Evolutionary conservation across 352 stramenopile genomes (phyloP).

Genomic region (Phytophthora parvispora): DNA sequence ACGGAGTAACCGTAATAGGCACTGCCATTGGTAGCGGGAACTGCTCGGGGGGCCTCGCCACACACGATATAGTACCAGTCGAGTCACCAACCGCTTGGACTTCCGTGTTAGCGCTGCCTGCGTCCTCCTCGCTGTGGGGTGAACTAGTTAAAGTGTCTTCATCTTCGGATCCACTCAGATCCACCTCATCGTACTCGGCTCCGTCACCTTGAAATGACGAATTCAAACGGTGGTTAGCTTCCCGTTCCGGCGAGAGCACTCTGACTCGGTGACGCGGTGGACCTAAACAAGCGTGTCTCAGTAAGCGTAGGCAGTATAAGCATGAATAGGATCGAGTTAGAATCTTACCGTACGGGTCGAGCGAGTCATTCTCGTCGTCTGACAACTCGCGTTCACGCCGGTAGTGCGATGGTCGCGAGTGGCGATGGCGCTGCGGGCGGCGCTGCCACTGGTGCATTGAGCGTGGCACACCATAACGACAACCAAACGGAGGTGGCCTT

Average conservation of each 20-base stretch:
- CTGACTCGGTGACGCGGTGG: not conserved
- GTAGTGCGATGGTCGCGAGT: not conserved
- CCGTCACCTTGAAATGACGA: not conserved
- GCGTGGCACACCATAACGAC: not conserved
- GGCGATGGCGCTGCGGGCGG: not conserved
- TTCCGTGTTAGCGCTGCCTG: not conserved
- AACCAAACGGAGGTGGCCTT: too few species aligned
- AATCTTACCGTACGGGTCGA: not conserved
- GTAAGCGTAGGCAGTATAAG: not conserved
- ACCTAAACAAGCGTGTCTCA: not conserved
- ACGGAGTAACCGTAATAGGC: not conserved
- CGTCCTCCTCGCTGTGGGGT: not conserved
- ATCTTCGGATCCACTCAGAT: conserved; percentile 5
- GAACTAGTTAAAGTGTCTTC: not conserved
- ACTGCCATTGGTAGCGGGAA: conserved; percentile 18
- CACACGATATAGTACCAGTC: not conserved
- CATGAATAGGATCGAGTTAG: too few species aligned
- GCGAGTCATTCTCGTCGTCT: not conserved
- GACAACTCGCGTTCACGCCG: not conserved
- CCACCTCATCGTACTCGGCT: conserved; percentile 2
- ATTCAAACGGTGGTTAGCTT: not conserved
- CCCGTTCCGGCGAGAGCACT: not conserved
- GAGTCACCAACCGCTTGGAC: not conserved
- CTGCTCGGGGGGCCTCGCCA: not conserved
- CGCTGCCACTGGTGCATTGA: not conserved